phyloP scores from a whole-genome alignment of 768 basidiomycete genomes.

The Podaxis rugospora region DNA sequence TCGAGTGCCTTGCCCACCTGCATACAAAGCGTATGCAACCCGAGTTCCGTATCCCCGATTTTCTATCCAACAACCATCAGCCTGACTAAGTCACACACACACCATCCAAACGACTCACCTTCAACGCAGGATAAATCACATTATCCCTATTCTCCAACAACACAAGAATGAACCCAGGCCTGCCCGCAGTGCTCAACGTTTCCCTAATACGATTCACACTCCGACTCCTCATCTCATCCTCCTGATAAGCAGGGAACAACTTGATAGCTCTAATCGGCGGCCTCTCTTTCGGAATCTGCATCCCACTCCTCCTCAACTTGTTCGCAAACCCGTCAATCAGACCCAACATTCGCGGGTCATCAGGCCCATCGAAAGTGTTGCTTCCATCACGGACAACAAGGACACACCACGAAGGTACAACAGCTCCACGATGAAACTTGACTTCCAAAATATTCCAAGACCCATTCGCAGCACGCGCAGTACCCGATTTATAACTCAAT shows the following conservation, averaged over 20 bases:
- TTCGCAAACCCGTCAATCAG: conserved; percentile 49
- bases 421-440: conserved; percentile 56
- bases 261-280: conserved; percentile 37
- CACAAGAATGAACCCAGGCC: conserved; percentile 66
- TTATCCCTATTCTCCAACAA: conserved; percentile 66
- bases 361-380: conserved; percentile 31
- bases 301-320: conserved; percentile 59
- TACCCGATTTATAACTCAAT: conserved; percentile 49
- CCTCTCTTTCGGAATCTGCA: conserved; percentile 35
- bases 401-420: conserved; percentile 59
- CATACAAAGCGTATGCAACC: conserved; percentile 75
- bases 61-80: conserved; percentile 26
- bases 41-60: conserved; percentile 69
- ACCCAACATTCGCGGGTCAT: conserved; percentile 33
- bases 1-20: conserved; percentile 57
- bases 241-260: conserved; percentile 19
- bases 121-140: conserved; percentile 77
- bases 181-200: conserved; percentile 29
- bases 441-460: conserved; percentile 77
- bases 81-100: neutral
- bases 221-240: conserved; percentile 31
- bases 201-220: conserved; percentile 39
- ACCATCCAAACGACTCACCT: conserved; percentile 28
- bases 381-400: conserved; percentile 51
- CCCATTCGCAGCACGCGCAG: conserved; percentile 46